Conservation (phyloP, 2,329 filamentous ascomycete species). For the Chaetomium globosum region DNA sequence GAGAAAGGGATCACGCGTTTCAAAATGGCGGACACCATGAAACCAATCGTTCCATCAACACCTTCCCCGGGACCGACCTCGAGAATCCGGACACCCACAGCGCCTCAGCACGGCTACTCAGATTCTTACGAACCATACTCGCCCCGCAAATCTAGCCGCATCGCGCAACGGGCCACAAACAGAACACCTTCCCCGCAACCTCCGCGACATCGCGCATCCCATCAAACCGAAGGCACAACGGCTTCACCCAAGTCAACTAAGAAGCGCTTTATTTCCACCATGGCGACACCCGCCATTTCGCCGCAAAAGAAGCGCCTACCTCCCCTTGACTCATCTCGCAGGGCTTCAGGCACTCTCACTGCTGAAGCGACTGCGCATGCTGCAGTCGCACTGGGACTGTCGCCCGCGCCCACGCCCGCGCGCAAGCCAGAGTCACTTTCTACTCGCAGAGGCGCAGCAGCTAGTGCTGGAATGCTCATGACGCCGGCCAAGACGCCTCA, state of each 20-base stretch:
- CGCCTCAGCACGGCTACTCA: constrained; percentile 67
- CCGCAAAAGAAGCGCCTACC: constrained; percentile 56
- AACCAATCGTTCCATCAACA: constrained; percentile 51
- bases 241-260: constrained; percentile 40
- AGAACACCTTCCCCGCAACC: constrained; percentile 59
- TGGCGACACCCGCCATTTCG: constrained; percentile 50
- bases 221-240: constrained; percentile 36
- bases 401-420: constrained; percentile 36
- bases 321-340: constrained; percentile 52
- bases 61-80: constrained; percentile 56
- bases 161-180: constrained; percentile 57
- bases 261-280: constrained; percentile 36
- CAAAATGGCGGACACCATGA: constrained; percentile 42
- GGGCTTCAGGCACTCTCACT: constrained; percentile 50
- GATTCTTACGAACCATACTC: constrained; percentile 75
- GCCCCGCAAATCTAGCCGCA: constrained; percentile 68
- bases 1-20: constrained; percentile 8
- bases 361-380: constrained; percentile 49
- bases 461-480: constrained; percentile 62
- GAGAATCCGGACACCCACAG: constrained; percentile 65
- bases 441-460: constrained; percentile 27
- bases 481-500: constrained; percentile 78
- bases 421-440: constrained; percentile 40
- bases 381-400: constrained; percentile 47
- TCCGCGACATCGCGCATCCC: constrained; percentile 34